These are phyloP conservation scores for Triticum monococcum DNA, from an alignment of 176 grass and related monocot genomes.

Conservation along the genomic window DNA sequence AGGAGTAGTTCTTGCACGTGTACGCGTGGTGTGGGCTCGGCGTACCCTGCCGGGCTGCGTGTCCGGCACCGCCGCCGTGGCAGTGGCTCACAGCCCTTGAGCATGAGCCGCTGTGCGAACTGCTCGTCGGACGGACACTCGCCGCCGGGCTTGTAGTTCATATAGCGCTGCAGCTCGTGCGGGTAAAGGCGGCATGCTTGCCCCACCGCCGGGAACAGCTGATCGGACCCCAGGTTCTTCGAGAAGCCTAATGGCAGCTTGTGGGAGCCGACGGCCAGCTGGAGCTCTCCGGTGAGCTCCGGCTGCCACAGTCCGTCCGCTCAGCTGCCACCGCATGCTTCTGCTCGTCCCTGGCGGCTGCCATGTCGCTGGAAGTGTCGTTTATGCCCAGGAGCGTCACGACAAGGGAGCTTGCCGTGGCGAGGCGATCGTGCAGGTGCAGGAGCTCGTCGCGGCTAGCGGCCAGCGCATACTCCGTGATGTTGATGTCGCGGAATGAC, in stretches of 20 bases:
- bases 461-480: constrained; percentile 38
- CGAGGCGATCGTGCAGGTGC: constrained; percentile 40
- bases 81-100: constrained; percentile 61
- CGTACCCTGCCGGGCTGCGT: constrained; percentile 23
- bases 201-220: constrained; percentile 36
- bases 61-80: constrained; percentile 59
- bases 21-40: constrained; percentile 40
- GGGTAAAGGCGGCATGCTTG: constrained; percentile 42
- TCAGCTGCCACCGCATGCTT: background rate
- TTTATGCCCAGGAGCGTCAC: constrained; percentile 39
- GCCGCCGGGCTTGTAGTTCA: constrained; percentile 41
- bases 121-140: constrained; percentile 57
- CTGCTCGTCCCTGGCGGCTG: background rate
- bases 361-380: background rate
- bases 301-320: constrained; percentile 1
- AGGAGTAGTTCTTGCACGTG: constrained; percentile 61
- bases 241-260: constrained; percentile 42
- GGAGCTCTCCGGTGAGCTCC: constrained; percentile 51
- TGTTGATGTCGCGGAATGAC: background rate
- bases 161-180: constrained; percentile 45
- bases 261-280: constrained; percentile 40
- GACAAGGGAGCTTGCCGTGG: constrained; percentile 52
- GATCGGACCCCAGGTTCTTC: constrained; percentile 22
- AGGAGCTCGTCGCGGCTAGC: constrained; percentile 25
- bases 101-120: constrained; percentile 52